Conservation (phyloP, 2,329 filamentous ascomycete species). For the Myriosclerotinia scirpicola region DNA sequence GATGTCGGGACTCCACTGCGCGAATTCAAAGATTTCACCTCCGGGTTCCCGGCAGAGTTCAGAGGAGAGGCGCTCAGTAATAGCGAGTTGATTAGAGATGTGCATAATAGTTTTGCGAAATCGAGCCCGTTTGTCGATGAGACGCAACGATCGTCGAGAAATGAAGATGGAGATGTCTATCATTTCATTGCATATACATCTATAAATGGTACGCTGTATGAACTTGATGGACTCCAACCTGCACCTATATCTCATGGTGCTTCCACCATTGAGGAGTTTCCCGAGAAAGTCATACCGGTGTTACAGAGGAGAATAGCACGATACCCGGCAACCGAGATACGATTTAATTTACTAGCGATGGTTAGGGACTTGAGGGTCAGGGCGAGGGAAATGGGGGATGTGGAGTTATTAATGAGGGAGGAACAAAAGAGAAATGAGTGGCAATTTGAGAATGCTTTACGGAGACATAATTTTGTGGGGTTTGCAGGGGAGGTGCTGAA, state of each 20-base stretch:
- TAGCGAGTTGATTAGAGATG: slow-evolving; percentile 57
- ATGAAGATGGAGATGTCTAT: slow-evolving; percentile 81
- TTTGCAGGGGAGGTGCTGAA: slow-evolving; percentile 90
- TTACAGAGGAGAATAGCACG: slow-evolving; percentile 78
- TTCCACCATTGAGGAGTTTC: slow-evolving; percentile 70
- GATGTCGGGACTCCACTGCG: slow-evolving; percentile 60
- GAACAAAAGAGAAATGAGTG: slow-evolving; percentile 81
- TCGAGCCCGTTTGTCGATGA: slow-evolving; percentile 90
- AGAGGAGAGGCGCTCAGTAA: slow-evolving; percentile 71
- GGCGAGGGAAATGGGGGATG: slow-evolving; percentile 79
- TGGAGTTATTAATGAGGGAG: slow-evolving; percentile 74
- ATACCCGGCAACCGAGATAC: slow-evolving; percentile 84
- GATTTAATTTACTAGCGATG: slow-evolving; percentile 95
- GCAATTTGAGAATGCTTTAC: slow-evolving; percentile 91
- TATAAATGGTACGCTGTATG: slow-evolving; percentile 78
- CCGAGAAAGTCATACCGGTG: slow-evolving; percentile 80
- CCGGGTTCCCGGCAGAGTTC: slow-evolving; percentile 64
- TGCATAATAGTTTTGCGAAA: slow-evolving; percentile 73
- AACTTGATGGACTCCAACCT: slow-evolving; percentile 91
- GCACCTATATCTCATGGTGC: slow-evolving; percentile 85
- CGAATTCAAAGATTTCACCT: slow-evolving; percentile 72
- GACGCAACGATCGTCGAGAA: slow-evolving; percentile 67
- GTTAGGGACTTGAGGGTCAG: slow-evolving; percentile 76
- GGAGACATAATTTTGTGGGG: slow-evolving; percentile 93
- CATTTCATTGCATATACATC: slow-evolving; percentile 96